Conservation (phyloP, 225 moss, liverwort and hornwort genomes). For the Neckera pumila region DNA sequence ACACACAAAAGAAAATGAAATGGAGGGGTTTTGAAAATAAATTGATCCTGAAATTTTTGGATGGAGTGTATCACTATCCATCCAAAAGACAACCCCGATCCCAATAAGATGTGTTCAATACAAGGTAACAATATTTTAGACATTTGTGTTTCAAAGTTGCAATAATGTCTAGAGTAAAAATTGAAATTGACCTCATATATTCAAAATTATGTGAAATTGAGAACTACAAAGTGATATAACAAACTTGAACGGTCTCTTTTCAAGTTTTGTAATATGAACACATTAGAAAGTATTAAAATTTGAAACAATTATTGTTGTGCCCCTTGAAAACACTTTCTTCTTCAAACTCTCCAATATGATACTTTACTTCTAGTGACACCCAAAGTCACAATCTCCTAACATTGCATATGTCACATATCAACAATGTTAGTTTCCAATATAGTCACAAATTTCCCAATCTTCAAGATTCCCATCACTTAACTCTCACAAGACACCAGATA, state of each 20-base stretch:
- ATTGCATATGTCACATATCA: accelerated
- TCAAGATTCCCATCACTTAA: not conserved
- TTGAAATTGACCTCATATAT: not conserved
- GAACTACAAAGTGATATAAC: not conserved
- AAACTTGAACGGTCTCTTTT: not conserved
- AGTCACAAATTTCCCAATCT: not conserved
- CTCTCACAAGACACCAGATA: accelerated
- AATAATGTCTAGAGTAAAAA: not conserved
- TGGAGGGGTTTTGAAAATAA: too few relatives aligned
- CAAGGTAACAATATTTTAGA: accelerated
- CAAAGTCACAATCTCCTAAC: not conserved
- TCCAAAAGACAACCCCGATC: too few relatives aligned
- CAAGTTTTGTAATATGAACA: not conserved
- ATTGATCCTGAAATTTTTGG: too few relatives aligned
- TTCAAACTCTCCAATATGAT: not conserved
- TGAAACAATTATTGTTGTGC: not conserved
- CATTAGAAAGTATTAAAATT: not conserved
- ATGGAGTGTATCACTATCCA: too few relatives aligned
- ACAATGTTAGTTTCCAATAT: accelerated
- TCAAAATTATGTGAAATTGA: not conserved
- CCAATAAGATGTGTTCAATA: not conserved
- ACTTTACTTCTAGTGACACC: not conserved
- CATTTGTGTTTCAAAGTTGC: not conserved
- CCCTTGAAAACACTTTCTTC: accelerated
- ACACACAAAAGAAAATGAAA: too few relatives aligned